phyloP scores from a whole-genome alignment of 176 grass and related monocot genomes.

The Olyra latifolia region DNA sequence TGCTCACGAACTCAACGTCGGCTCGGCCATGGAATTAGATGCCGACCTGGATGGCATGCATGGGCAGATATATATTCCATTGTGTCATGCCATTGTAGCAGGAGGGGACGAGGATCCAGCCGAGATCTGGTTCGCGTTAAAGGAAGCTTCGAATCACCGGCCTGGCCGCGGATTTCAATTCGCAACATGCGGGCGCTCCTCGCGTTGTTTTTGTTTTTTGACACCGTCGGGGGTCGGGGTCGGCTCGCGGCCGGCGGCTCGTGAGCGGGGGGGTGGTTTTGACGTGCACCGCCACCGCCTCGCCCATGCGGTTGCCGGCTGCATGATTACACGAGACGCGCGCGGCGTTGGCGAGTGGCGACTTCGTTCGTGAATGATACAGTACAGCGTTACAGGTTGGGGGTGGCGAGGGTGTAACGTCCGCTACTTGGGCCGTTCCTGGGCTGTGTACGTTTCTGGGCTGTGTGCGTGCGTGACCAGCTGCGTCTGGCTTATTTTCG shows the following conservation, averaged over 20 bases:
- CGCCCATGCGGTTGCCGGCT: conserved; percentile 12
- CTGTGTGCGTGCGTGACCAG: too few species aligned
- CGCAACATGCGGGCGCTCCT: background rate
- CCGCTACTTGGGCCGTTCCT: too few species aligned
- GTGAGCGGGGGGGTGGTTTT: conserved; percentile 8
- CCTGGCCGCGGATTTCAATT: background rate
- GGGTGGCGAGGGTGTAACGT: too few species aligned
- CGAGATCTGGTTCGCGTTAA: conserved; percentile 27
- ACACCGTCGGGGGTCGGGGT: background rate
- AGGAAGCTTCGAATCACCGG: conserved; percentile 47
- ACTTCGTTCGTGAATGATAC: background rate
- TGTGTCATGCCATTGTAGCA: too few species aligned
- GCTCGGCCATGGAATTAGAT: background rate
- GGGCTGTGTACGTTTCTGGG: too few species aligned
- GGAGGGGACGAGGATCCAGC: too few species aligned
- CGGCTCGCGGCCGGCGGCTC: background rate
- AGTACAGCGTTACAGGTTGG: conserved; percentile 5
- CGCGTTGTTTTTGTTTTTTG: background rate
- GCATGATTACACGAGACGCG: background rate
- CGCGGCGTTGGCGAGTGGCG: background rate
- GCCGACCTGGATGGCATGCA: conserved; percentile 16
- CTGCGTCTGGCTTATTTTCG: too few species aligned
- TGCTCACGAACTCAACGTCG: background rate
- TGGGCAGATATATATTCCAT: too few species aligned
- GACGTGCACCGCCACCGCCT: conserved; percentile 36